Evolutionary conservation across 192 early-diverging fungal species (phyloP), one percentile per base, ranked within the genome.

Genomic region (Backusella westeae): DNA sequence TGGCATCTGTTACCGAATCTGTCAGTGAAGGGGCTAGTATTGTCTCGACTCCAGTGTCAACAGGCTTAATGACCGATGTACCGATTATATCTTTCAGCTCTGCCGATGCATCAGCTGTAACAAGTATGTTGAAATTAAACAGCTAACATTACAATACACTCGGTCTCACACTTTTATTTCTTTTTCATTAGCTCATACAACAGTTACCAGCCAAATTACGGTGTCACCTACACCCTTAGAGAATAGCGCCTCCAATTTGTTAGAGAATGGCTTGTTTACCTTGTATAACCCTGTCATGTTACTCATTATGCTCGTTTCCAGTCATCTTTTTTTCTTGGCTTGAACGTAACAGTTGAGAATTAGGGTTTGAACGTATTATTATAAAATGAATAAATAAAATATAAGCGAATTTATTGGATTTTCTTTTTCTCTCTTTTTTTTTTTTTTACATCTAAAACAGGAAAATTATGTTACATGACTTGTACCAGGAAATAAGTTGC

Each of bases 131-230:
- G 4, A 26, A 12, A 63, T 23, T 14, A 63, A 63, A 10, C 23
- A 21, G 10, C 3, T 29, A 63, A 23, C 9, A 26, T 63, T 29
- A 26, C 56, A 26, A 14, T 59, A 9, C 21, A 12, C 34, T 36
- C n/a, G 36, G 36, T 69, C 10, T 36, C 35, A 38, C 67, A 36
- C 17, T 69, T 36, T 21, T 49, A 6, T 49, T 49, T 49, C 17
- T 49, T 49, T 49, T 49, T 49, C 46, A 49, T 49, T 69, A 69
- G 67, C 67, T 38, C 67, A 69, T 36, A 69, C n/a, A 41, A 35
- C 34, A 19, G 67, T 69, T 21, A 69, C 67, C 35, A 69, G 67
- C n/a, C 67, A 38, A 36, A 36, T 69, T 69, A 69, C 21, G 8
- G 67, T 69, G 17, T 38, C 67, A 38, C 67, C 67, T 23, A 63